phyloP scores from a whole-genome alignment of 352 stramenopile species.

The Globisporangium splendens region DNA sequence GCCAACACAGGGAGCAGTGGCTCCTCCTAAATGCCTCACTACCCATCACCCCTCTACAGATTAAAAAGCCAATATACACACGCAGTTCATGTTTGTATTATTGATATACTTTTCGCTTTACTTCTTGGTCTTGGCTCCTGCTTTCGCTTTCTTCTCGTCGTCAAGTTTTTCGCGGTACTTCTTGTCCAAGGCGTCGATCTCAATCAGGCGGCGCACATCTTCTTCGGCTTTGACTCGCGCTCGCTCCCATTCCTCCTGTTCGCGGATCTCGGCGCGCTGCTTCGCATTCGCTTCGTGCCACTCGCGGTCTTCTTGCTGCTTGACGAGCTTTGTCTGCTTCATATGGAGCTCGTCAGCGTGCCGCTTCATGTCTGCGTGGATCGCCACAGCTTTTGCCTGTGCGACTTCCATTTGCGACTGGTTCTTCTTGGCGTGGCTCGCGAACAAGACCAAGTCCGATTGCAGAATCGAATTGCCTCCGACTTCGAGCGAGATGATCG shows the following conservation, averaged over 20 bases:
- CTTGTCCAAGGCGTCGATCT: constrained; percentile 58
- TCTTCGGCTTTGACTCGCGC: constrained; percentile 33
- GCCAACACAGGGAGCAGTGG: constrained; percentile 14
- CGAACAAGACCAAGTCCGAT: constrained; percentile 40
- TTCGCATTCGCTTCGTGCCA: constrained; percentile 59
- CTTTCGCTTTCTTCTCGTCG: constrained; percentile 41
- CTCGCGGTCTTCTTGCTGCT: constrained; percentile 33
- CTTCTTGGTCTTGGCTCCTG: constrained; percentile 51
- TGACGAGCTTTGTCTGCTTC: constrained; percentile 31
- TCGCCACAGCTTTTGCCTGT: constrained; percentile 21
- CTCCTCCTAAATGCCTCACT: constrained; percentile 1
- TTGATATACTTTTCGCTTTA: constrained; percentile 19
- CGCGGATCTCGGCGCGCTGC: constrained; percentile 36
- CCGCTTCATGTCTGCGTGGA: constrained; percentile 25
- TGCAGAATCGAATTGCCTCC: constrained; percentile 42
- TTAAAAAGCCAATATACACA: constrained; percentile 14
- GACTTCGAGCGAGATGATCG: constrained; percentile 48
- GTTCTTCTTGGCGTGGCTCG: constrained; percentile 40
- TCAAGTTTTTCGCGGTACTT: constrained; percentile 41
- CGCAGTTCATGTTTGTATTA: neutral
- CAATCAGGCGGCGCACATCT: constrained; percentile 40
- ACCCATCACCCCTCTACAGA: constrained; percentile 11
- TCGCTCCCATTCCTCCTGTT: constrained; percentile 51
- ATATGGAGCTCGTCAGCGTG: constrained; percentile 24
- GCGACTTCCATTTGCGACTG: constrained; percentile 23